Evolutionary conservation across 192 early-diverging fungal species (phyloP), one percentile per base, ranked within the genome.

Genomic region (Chytriomyces sp.): DNA sequence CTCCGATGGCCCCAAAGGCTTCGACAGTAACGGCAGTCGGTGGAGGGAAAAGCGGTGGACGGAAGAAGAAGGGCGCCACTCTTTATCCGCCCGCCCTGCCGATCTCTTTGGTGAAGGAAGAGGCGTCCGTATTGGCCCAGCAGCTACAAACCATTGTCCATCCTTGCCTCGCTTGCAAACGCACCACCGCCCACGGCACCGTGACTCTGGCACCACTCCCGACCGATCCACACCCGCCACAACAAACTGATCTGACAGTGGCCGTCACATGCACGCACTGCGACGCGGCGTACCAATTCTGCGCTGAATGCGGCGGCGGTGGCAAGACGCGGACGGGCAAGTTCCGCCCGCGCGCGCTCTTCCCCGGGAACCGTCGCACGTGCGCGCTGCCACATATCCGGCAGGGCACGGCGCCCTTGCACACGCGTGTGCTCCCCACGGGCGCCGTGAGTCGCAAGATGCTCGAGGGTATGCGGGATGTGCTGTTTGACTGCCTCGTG

Each of bases 251-350:
- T 22, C 8, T 44, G 3, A 44, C 37, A 2, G 40, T 34, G 5
- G 19, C 39, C 2, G 14, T 77, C 66, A 44, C 80, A 5, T 84
- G 82, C 55, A 39, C 14, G 5, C 30, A 40, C 25, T 84, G 82
- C 59, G 38, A 74, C 12, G 41, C 39, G 32, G 75, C 64, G 30
- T 81, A 84, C 70, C 53, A 64, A 34, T 77, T 84, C 33, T 81
- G 82, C 66, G 68, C 72, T 26, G 80, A 83, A 74, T 83, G 82
- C 59, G 82, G 82, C 0, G 77, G 82, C 40, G 82, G 82, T 17
- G 82, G 82, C 8, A 82, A 81, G 33, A 62, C 62, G 22, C 76
- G 82, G 17, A 83, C 82, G 19, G 80, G 80, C 26, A 81, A 81
- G 52, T 81, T 58, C 55, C 52, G 80, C 3, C 80, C 80, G 10